Evolutionary conservation across 306 rosid genomes (phyloP).

Genomic region (Castanospermum australe): DNA sequence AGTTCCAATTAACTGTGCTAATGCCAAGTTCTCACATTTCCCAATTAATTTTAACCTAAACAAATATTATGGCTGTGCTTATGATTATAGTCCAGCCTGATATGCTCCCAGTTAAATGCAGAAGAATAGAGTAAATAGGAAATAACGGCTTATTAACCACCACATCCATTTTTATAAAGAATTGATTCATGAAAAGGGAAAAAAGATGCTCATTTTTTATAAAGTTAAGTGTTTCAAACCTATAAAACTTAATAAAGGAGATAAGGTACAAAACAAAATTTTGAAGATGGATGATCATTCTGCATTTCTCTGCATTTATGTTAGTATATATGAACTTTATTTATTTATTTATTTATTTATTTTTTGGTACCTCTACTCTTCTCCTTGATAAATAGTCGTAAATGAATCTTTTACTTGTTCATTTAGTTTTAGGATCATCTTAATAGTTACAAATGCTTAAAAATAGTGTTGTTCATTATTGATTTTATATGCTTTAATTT

Average conservation of each 20-base stretch:
- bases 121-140: background rate
- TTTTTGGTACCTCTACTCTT: background rate
- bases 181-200: background rate
- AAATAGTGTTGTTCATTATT: background rate
- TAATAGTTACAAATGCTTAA: background rate
- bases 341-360: background rate
- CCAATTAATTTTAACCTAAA: background rate
- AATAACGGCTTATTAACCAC: background rate
- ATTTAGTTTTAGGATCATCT: background rate
- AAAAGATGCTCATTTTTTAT: too few species aligned
- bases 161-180: background rate
- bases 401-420: background rate
- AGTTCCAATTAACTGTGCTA: background rate
- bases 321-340: background rate
- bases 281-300: background rate
- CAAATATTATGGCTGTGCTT: background rate
- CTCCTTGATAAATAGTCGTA: background rate
- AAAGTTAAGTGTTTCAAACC: background rate
- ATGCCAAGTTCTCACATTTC: background rate
- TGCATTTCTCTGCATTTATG: background rate
- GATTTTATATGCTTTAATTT: background rate
- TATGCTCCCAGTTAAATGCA: background rate
- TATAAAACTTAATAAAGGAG: background rate
- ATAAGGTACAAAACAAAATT: background rate
- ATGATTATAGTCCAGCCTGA: background rate